Conservation (phyloP, 768 basidiomycete genomes). For the Tricholoma saponaceum region DNA sequence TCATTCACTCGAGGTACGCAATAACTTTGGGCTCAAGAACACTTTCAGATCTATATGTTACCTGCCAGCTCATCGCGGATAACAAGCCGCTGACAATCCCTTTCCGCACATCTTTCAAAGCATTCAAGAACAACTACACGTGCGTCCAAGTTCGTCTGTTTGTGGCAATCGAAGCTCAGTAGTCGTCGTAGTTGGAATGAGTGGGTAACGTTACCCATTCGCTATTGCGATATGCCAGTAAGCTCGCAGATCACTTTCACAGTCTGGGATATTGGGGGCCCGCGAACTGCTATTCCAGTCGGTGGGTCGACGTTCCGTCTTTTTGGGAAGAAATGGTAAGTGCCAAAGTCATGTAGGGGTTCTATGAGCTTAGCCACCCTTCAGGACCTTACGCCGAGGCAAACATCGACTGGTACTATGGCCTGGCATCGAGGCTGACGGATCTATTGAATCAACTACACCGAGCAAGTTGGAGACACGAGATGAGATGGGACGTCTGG, state of each 20-base stretch:
- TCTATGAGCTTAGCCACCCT: neutral
- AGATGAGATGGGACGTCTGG: constrained; percentile 95
- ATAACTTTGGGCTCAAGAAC: constrained; percentile 49
- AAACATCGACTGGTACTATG: constrained; percentile 88
- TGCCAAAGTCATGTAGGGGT: neutral
- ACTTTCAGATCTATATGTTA: constrained; percentile 90
- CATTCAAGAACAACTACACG: constrained; percentile 83
- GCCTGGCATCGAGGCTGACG: constrained; percentile 83
- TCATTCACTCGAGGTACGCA: constrained; percentile 15
- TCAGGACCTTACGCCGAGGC: constrained; percentile 85
- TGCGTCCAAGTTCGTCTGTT: constrained; percentile 28
- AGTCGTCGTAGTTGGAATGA: constrained; percentile 71
- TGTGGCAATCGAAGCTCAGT: neutral
- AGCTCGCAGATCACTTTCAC: constrained; percentile 90
- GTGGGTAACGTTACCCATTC: constrained; percentile 87
- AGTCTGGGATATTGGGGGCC: constrained; percentile 91
- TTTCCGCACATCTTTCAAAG: constrained; percentile 88
- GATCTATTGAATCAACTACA: constrained; percentile 73
- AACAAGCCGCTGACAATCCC: constrained; percentile 92
- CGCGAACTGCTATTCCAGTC: constrained; percentile 74
- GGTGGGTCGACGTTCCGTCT: constrained; percentile 89
- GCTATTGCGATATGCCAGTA: constrained; percentile 89
- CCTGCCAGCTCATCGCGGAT: constrained; percentile 87
- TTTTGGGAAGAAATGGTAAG: constrained; percentile 91
- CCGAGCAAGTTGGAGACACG: constrained; percentile 78